Evolutionary conservation across 306 rosid species (phyloP), one percentile per base, ranked within the genome.

Genomic region (Glycine soja): DNA sequence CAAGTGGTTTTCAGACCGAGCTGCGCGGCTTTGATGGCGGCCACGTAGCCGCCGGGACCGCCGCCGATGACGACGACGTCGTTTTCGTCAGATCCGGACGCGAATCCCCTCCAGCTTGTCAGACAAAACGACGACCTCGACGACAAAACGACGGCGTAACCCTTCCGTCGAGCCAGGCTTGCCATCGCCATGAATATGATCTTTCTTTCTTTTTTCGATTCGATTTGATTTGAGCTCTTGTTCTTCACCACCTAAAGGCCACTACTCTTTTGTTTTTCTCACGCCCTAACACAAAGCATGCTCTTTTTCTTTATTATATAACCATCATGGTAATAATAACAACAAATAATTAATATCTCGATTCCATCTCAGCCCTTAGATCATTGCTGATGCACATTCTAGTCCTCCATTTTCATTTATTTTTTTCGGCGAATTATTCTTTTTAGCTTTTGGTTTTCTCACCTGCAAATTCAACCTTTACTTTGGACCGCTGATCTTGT

Each of bases 11-110:
- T 96, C 74, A 96, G 97, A 4, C 99, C 99, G 0, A 96, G 81
- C 89, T 96, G 99, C 10, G 99, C 89, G 18, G 99, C 98, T 88
- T 96, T 96, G 70, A 96, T 96, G 81, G 99, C 99, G 54, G 98
- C 99, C 19, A 96, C 99, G 79, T 96, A 96, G 47, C 99, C 99
- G 1, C 99, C 99, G 14, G 99, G 98, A 0, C 99, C 99, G 5
- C 99, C 99, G 16, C 99, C 99, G 80, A 96, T 68, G 82, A 96
- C 85, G 70, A 96, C 98, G 84, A 96, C 99, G 76, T 96, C 99
- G 85, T 88, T 96, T 5, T 93, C 90, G 0, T 96, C 98, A 82
- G 99, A 96, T 89, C 97, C 97, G 15, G 97, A 89, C 10, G 99
- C 90, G 85, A 92, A 93, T 13, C 91, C 91, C 53, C 98, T 77